Evolutionary conservation across 768 basidiomycete species (phyloP).

Genomic region (Russula griseocarnosa): DNA sequence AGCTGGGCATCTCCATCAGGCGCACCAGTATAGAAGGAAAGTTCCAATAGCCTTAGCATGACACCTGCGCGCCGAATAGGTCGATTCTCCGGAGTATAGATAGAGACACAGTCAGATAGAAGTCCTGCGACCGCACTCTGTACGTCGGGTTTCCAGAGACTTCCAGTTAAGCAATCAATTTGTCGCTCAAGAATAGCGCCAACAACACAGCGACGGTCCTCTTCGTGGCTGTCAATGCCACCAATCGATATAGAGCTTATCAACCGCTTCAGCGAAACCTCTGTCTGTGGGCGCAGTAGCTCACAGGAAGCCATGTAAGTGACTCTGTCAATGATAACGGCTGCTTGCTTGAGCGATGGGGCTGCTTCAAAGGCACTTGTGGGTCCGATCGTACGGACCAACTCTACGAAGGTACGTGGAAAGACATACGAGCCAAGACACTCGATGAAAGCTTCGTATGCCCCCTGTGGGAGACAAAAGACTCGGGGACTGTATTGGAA

Average conservation of each 20-base stretch:
- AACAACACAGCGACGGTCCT: slow-evolving; percentile 32
- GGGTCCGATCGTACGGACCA: slow-evolving; percentile 25
- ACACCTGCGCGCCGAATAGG: slow-evolving; percentile 59
- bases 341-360: slow-evolving; percentile 51
- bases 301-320: slow-evolving; percentile 68
- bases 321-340: slow-evolving; percentile 56
- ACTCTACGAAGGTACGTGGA: slow-evolving; percentile 24
- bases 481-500: slow-evolving; percentile 1
- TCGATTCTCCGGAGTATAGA: slow-evolving; percentile 48
- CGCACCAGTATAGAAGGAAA: slow-evolving; percentile 41
- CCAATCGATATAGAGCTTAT: slow-evolving; percentile 16
- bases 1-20: slow-evolving; percentile 13
- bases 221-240: slow-evolving; percentile 1
- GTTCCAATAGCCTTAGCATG: slow-evolving; percentile 52
- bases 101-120: slow-evolving; percentile 45
- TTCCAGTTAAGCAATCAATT: slow-evolving; percentile 49
- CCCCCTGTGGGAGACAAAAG: slow-evolving; percentile 42
- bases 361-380: slow-evolving; percentile 41
- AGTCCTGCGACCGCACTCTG: slow-evolving; percentile 40
- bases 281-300: slow-evolving; percentile 48
- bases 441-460: slow-evolving; percentile 50
- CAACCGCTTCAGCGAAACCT: slow-evolving; percentile 44
- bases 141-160: slow-evolving; percentile 56
- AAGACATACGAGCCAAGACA: slow-evolving; percentile 34
- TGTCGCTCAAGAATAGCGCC: slow-evolving; percentile 64